These are phyloP conservation scores for Bipolaris victoriae DNA, from an alignment of 2,329 filamentous ascomycete genomes.

Conservation along the genomic window DNA sequence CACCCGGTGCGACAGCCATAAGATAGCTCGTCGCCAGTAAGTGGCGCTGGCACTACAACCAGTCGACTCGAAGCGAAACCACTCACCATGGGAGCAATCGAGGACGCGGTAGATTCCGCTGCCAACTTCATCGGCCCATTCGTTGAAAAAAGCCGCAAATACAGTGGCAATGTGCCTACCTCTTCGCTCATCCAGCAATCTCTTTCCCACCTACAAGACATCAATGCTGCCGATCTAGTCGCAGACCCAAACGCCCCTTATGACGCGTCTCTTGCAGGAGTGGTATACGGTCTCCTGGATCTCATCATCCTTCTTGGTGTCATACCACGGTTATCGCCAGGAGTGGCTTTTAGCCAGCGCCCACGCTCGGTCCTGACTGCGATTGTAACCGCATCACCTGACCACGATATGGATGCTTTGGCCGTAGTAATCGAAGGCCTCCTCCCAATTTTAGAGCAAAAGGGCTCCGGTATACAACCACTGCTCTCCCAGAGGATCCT, in stretches of 20 bases:
- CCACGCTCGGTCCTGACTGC: conserved; percentile 42
- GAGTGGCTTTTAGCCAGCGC: conserved; percentile 43
- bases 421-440: conserved; percentile 23
- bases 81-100: conserved; percentile 35
- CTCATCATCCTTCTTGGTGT: conserved; percentile 43
- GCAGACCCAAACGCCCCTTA: conserved; percentile 45
- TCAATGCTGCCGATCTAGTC: conserved; percentile 43
- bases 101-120: conserved; percentile 43
- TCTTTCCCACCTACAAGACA: conserved; percentile 39
- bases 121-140: conserved; percentile 42
- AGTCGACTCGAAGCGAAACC: neutral
- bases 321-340: conserved; percentile 42
- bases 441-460: conserved; percentile 35
- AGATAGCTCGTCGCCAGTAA: neutral
- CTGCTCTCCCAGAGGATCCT: conserved; percentile 44
- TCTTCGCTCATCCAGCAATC: conserved; percentile 35
- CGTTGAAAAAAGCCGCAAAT: conserved; percentile 25
- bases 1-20: neutral
- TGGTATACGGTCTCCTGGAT: conserved; percentile 50
- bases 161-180: conserved; percentile 13
- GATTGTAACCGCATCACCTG: conserved; percentile 17
- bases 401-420: conserved; percentile 21
- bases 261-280: conserved; percentile 46
- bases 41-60: neutral
- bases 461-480: conserved; percentile 43